Evolutionary conservation across 345 rosid species (phyloP).

Genomic region (Rhodamnia argentea): DNA sequence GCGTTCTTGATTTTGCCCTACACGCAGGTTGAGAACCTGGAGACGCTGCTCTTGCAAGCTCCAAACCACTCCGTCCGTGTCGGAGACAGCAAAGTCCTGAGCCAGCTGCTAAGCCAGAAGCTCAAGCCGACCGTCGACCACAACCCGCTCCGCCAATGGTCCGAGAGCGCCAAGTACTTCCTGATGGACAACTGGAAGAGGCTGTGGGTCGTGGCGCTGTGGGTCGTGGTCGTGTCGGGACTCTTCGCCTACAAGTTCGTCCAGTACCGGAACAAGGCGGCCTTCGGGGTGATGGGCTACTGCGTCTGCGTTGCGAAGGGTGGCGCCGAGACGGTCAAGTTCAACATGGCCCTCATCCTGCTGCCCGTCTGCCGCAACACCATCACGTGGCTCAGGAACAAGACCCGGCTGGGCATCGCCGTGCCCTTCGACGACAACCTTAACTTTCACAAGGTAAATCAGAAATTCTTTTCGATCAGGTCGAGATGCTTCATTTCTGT

Average conservation of each 20-base stretch:
- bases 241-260: constrained; percentile 65
- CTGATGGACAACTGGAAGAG: constrained; percentile 80
- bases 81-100: constrained; percentile 54
- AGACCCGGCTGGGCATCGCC: constrained; percentile 53
- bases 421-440: constrained; percentile 88
- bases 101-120: constrained; percentile 78
- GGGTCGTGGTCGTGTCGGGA: constrained; percentile 51
- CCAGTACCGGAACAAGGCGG: constrained; percentile 45
- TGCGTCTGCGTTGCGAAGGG: constrained; percentile 88
- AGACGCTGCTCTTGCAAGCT: constrained; percentile 64
- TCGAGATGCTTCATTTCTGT: background rate
- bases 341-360: constrained; percentile 85
- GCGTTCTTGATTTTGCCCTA: background rate
- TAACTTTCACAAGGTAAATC: constrained; percentile 52
- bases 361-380: constrained; percentile 80
- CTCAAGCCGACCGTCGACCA: constrained; percentile 57
- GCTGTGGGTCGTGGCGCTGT: constrained; percentile 65
- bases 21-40: constrained; percentile 50
- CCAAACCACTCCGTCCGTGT: constrained; percentile 64
- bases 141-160: constrained; percentile 38
- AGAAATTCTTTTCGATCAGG: background rate
- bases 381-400: constrained; percentile 88
- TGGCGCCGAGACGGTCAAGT: constrained; percentile 74
- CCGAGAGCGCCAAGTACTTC: constrained; percentile 42
- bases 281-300: constrained; percentile 62